Percentiles rank a stretch among this genome's conserved stretches.
phyloP scores from a whole-genome alignment of 2,329 filamentous ascomycete genomes.

The Trichoderma breve region DNA sequence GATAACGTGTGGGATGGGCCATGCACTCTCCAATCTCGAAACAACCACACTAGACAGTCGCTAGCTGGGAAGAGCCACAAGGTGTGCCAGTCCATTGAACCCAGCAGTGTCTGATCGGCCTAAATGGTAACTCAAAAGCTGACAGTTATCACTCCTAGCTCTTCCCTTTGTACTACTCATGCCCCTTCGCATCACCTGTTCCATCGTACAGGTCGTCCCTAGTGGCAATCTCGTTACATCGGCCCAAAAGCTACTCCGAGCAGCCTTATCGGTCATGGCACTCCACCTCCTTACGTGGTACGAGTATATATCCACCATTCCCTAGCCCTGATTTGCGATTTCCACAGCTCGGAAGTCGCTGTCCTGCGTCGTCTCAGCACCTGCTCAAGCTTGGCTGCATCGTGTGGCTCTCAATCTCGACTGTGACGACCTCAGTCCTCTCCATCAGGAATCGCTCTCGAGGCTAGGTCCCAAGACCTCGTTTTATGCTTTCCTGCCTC shows the following conservation, averaged over 20 bases:
- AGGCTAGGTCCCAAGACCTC: background rate
- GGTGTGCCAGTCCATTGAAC: background rate
- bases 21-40: background rate
- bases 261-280: background rate
- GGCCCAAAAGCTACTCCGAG: background rate
- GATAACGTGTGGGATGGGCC: background rate
- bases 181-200: background rate
- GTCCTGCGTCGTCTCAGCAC: background rate
- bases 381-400: background rate
- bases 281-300: background rate
- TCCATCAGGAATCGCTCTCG: background rate
- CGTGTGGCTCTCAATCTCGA: background rate
- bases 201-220: background rate
- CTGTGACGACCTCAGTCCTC: background rate
- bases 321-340: background rate
- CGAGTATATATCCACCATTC: background rate
- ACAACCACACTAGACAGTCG: background rate
- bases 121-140: background rate
- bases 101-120: background rate
- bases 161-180: background rate
- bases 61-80: background rate
- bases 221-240: conserved; percentile 7
- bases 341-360: background rate
- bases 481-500: background rate
- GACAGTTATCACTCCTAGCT: background rate